Percentiles rank a stretch among this genome's conserved stretches.
Evolutionary conservation across 495 filamentous ascomycete species (phyloP).

Genomic region (Durotheca rogersii): DNA sequence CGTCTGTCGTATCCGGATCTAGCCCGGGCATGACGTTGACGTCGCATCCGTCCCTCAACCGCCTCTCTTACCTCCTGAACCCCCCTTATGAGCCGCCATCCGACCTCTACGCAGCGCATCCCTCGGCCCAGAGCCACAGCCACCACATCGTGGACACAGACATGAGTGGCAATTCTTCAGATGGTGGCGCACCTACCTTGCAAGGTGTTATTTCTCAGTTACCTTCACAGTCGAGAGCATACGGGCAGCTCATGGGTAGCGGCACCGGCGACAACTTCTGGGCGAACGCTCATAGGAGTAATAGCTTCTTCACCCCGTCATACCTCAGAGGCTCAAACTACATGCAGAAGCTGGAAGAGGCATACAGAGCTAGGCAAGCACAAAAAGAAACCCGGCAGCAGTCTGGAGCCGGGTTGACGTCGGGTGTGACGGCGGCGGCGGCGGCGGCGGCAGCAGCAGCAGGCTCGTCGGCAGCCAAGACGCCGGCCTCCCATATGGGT

Average conservation of each 20-base stretch:
- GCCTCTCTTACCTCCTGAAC: conserved; percentile 64
- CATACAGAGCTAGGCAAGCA: conserved; percentile 60
- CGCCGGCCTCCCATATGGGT: conserved; percentile 68
- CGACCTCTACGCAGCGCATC: conserved; percentile 42
- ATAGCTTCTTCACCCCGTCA: conserved; percentile 70
- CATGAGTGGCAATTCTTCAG: conserved; percentile 32
- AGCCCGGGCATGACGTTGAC: conserved; percentile 41
- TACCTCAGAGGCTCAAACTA: conserved; percentile 79
- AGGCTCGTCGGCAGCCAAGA: conserved; percentile 25
- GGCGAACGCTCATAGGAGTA: conserved; percentile 28
- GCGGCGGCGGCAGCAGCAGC: too few relatives aligned
- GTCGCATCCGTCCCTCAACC: conserved; percentile 48
- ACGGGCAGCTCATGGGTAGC: conserved; percentile 49
- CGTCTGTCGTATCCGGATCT: conserved; percentile 75
- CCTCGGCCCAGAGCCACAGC: conserved; percentile 36
- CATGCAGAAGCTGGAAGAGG: conserved; percentile 69
- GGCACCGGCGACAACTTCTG: conserved; percentile 29
- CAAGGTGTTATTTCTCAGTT: conserved; percentile 40
- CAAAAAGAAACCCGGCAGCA: conserved; percentile 28
- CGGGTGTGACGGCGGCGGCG: conserved; percentile 17
- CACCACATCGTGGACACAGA: conserved; percentile 25
- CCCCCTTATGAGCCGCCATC: conserved; percentile 47
- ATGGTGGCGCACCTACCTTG: conserved; percentile 35
- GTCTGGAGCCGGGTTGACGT: conserved; percentile 7
- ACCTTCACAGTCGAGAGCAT: conserved; percentile 63